These are phyloP conservation scores for Cyclocybe aegerita DNA, from an alignment of 768 basidiomycete species.

Conservation along the genomic window DNA sequence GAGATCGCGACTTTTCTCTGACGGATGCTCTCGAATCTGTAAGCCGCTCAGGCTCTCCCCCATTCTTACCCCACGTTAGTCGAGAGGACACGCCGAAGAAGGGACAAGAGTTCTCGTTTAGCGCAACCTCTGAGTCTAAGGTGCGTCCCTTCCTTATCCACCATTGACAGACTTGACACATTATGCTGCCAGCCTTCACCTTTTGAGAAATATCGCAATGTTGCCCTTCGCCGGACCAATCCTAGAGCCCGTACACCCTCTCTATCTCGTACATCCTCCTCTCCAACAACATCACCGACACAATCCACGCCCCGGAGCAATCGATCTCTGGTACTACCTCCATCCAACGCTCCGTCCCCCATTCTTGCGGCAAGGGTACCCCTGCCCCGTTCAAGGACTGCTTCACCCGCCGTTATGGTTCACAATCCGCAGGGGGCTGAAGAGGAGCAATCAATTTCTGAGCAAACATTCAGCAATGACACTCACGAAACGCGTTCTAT, in stretches of 20 bases:
- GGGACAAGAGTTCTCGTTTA: slow-evolving; percentile 55
- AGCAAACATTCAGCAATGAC: slow-evolving; percentile 27
- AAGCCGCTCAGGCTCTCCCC: slow-evolving; percentile 55
- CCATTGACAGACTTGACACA: background rate
- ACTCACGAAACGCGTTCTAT: slow-evolving; percentile 41
- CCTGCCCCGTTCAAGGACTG: slow-evolving; percentile 50
- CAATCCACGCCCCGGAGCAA: slow-evolving; percentile 66
- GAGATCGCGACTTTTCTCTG: slow-evolving; percentile 46
- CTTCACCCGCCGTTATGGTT: slow-evolving; percentile 42
- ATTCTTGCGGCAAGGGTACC: slow-evolving; percentile 44
- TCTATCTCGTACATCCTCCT: slow-evolving; percentile 60
- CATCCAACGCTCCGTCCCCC: slow-evolving; percentile 45
- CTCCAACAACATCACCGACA: slow-evolving; percentile 56
- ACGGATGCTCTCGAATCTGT: slow-evolving; percentile 58
- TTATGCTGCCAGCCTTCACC: slow-evolving; percentile 50
- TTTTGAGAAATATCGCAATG: slow-evolving; percentile 61
- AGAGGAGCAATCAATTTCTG: slow-evolving; percentile 10
- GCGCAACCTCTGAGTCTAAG: slow-evolving; percentile 61
- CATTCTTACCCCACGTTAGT: slow-evolving; percentile 33
- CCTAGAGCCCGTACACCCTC: slow-evolving; percentile 64
- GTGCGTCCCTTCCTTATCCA: slow-evolving; percentile 29
- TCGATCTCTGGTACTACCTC: slow-evolving; percentile 39
- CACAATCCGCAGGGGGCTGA: slow-evolving; percentile 25
- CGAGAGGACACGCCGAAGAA: slow-evolving; percentile 49
- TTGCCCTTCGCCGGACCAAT: slow-evolving; percentile 53